Conservation (phyloP, 495 filamentous ascomycete genomes). For the Aspergillus ostianus region DNA sequence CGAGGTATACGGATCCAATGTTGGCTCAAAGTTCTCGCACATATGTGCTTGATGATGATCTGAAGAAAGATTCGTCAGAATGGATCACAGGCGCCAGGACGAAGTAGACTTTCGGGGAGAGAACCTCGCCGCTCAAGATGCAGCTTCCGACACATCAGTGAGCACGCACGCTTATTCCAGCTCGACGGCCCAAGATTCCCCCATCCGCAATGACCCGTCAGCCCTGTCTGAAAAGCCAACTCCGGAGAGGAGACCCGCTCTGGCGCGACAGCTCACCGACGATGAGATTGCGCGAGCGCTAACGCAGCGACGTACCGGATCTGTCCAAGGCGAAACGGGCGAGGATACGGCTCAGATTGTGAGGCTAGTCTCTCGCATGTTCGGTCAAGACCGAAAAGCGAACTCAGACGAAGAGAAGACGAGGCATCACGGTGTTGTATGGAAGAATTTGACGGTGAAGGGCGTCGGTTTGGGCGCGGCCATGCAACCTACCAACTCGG, state of each 20-base stretch:
- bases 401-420: constrained; percentile 66
- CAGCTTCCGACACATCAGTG: neutral
- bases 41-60: neutral
- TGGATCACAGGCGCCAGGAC: neutral
- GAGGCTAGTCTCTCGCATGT: constrained; percentile 62
- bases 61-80: neutral
- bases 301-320: constrained; percentile 48
- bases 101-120: neutral
- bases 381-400: constrained; percentile 56
- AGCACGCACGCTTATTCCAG: neutral
- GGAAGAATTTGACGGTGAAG: constrained; percentile 62
- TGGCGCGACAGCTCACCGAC: constrained; percentile 34
- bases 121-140: neutral
- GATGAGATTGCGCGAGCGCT: constrained; percentile 50
- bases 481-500: constrained; percentile 62
- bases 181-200: neutral
- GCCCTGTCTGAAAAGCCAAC: neutral
- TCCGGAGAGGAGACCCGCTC: neutral
- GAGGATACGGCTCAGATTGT: constrained; percentile 56
- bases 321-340: constrained; percentile 38
- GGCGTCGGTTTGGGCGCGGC: constrained; percentile 66
- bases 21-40: too few relatives aligned
- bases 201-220: neutral
- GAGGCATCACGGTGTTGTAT: constrained; percentile 56
- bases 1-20: too few relatives aligned